A percentile compares a stretch with the other conserved stretches of the same genome.
Evolutionary conservation across 176 grass and related monocot species (phyloP).

Genomic region (Phyllostachys edulis): DNA sequence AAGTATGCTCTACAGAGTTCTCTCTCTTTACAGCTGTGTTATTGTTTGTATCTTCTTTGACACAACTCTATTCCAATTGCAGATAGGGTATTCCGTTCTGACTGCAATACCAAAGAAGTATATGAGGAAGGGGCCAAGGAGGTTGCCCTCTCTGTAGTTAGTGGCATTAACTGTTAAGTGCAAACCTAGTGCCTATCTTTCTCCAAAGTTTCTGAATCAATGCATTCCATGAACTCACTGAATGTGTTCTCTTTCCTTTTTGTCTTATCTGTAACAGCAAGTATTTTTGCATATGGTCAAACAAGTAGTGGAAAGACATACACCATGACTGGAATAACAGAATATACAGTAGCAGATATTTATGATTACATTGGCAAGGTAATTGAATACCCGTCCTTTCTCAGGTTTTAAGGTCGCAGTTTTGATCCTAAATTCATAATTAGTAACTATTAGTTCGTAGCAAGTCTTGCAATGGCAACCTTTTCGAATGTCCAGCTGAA

Average conservation of each 20-base stretch:
- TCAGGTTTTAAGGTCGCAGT: background rate
- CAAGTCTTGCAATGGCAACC: background rate
- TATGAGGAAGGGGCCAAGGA: constrained; percentile 81
- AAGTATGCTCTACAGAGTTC: constrained; percentile 30
- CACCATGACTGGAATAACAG: constrained; percentile 94
- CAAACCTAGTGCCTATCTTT: constrained; percentile 15
- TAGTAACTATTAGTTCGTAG: background rate
- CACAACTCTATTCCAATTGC: constrained; percentile 26
- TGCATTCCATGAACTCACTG: constrained; percentile 11
- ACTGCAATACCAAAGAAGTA: constrained; percentile 69
- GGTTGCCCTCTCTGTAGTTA: constrained; percentile 92
- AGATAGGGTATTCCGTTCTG: constrained; percentile 85
- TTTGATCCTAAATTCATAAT: background rate
- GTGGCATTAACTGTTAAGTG: constrained; percentile 91
- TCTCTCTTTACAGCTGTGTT: constrained; percentile 27
- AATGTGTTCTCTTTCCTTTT: constrained; percentile 4
- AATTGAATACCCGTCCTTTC: background rate
- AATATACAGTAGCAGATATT: constrained; percentile 83
- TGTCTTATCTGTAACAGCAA: constrained; percentile 48
- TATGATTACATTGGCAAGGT: constrained; percentile 94
- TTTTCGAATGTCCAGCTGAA: background rate
- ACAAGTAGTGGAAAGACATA: constrained; percentile 99
- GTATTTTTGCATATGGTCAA: constrained; percentile 99
- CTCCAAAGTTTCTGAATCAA: constrained; percentile 5
- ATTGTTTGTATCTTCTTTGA: constrained; percentile 19